Base-by-base conservation (phyloP, 352 stramenopile species). In the Elongisporangium undulatum region DNA sequence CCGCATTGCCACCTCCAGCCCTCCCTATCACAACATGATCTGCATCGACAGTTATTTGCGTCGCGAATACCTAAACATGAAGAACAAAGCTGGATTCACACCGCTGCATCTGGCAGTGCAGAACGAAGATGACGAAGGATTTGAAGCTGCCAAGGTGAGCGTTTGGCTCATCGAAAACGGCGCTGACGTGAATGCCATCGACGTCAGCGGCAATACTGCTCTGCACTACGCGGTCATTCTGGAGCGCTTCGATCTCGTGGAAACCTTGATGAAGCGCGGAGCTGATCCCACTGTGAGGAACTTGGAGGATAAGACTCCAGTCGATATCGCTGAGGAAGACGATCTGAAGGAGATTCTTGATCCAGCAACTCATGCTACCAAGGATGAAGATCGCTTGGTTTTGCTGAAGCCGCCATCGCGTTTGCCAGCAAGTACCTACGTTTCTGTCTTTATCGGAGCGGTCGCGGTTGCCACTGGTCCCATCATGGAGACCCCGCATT, bases 111-210 rank as follows among this genome's bases (percentile, higher is more conserved):
- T 94, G 17, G 76, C 76, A 3, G 82, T 95, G 12, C 87, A 95
- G 66, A 95, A 95, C 62, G 82, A 93, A 34, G 87, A 95, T 57
- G 86, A 95, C 51, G 87, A 95, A 69, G 87, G 87, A n/a, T 94
- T 95, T 48, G 87, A 94, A 54, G 87, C 87, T 10, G 85, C 83
- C 13, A 95, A 95, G 70, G 82, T 92, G 8, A 79, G 75, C 38
- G 82, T 95, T 19, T 95, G 87, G 87, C 79, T 95, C 9, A 90
- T 94, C 63, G 87, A 95, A 64, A 93, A 94, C 29, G 89, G 87
- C 24, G 82, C 76, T 19, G 85, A 96, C 26, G 61, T 74, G 51
- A 94, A 95, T 53, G 82, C 87, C 0, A 62, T 77, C 20, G 89
- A 95, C 56, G 72, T 75, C 21, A 90, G 91, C 56, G 89, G 87